Evolutionary conservation across 768 basidiomycete genomes (phyloP).

Genomic region (Amanita subjunquillea): DNA sequence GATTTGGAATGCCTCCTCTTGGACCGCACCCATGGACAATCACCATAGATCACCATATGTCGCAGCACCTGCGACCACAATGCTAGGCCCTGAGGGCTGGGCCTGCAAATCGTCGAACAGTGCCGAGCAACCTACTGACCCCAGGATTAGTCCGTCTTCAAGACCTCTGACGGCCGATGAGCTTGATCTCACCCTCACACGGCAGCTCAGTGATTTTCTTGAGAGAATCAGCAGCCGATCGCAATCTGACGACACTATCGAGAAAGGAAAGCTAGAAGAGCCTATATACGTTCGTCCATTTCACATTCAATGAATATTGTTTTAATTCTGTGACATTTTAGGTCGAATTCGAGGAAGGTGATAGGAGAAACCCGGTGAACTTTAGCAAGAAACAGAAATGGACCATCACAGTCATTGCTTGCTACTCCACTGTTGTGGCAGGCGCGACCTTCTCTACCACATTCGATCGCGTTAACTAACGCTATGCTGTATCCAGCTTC

Average conservation of each 20-base stretch:
- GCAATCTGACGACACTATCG: background rate
- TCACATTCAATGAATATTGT: background rate
- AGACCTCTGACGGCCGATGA: conserved; percentile 17
- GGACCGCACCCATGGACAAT: no score
- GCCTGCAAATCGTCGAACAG: conserved; percentile 19
- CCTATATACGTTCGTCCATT: background rate
- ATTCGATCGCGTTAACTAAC: background rate
- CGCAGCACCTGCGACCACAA: background rate
- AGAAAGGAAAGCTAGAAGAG: background rate
- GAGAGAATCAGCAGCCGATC: conserved; percentile 8
- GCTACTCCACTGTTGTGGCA: conserved; percentile 35
- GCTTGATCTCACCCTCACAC: conserved; percentile 22
- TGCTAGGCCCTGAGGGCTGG: conserved; percentile 12
- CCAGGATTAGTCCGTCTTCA: conserved; percentile 21
- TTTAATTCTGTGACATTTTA: background rate
- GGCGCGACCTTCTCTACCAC: conserved; percentile 19
- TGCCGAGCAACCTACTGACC: conserved; percentile 26
- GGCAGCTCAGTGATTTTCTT: conserved; percentile 20
- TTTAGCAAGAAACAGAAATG: conserved; percentile 21
- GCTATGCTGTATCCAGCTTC: conserved; percentile 28
- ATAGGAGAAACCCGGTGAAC: conserved; percentile 28
- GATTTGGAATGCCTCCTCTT: no score
- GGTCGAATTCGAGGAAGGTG: conserved; percentile 13
- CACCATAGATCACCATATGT: background rate
- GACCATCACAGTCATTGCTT: conserved; percentile 27